Evolutionary conservation across 768 basidiomycete species (phyloP).

Genomic region (Galerina marginata): DNA sequence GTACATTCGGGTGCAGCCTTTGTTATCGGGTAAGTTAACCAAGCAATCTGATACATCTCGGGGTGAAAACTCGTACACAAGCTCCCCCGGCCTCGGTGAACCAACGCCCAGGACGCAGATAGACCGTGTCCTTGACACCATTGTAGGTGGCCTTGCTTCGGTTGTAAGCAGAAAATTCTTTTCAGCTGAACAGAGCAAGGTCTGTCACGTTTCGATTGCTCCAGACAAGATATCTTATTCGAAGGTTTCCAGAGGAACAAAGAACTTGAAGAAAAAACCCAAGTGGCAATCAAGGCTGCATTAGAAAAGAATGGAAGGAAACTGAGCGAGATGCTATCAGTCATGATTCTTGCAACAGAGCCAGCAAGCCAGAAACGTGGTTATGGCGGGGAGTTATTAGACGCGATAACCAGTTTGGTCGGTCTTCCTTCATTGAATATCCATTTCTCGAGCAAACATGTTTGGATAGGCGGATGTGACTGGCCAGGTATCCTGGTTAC

Average conservation of each 20-base stretch:
- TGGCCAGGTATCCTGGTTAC: conserved; percentile 22
- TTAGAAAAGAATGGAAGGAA: conserved; percentile 18
- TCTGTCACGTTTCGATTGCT: not conserved
- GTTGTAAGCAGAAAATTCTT: conserved; percentile 11
- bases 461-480: conserved; percentile 25
- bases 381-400: conserved; percentile 28
- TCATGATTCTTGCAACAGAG: conserved; percentile 25
- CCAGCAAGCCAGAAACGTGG: conserved; percentile 26
- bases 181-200: conserved; percentile 15
- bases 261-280: conserved; percentile 20
- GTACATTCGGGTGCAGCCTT: conserved; percentile 22
- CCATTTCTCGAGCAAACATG: not conserved
- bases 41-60: not conserved
- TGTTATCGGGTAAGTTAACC: conserved; percentile 21
- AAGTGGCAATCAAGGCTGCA: conserved; percentile 15
- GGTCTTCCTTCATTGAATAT: not conserved
- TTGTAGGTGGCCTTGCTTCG: conserved; percentile 5
- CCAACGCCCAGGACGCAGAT: conserved; percentile 4
- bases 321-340: conserved; percentile 25
- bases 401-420: conserved; percentile 27
- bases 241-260: conserved; percentile 19
- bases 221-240: not conserved
- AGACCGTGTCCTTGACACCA: not conserved
- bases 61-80: not conserved
- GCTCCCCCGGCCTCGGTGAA: not conserved